Percentiles rank a stretch among this genome's conserved stretches.
phyloP scores from a whole-genome alignment of 441 rosid species.

The Pelargonium hybrid region DNA sequence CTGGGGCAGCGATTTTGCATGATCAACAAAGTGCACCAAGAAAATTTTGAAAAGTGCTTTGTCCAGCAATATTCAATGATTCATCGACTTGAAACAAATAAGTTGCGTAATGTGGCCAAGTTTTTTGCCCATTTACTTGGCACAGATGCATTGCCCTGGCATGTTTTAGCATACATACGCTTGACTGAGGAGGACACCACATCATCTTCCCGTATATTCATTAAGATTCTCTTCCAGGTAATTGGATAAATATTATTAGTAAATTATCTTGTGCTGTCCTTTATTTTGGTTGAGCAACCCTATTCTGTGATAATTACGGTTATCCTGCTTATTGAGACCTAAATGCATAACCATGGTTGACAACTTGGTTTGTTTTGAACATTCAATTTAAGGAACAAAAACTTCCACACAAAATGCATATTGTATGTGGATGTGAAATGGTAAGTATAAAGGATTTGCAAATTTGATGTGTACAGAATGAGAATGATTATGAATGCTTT shows the following conservation, averaged over 20 bases:
- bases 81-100: constrained; percentile 78
- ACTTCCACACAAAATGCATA: no score
- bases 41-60: constrained; percentile 75
- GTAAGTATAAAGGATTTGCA: no score
- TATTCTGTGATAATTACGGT: no score
- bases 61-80: constrained; percentile 90
- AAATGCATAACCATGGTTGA: no score
- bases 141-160: constrained; percentile 84
- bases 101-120: constrained; percentile 72
- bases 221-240: constrained; percentile 93
- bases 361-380: no score
- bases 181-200: constrained; percentile 88
- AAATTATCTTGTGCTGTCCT: no score
- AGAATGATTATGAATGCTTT: no score
- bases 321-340: no score
- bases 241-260: constrained; percentile 1
- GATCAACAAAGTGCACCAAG: constrained; percentile 77
- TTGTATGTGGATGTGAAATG: no score
- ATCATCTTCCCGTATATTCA: constrained; percentile 79
- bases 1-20: constrained; percentile 86
- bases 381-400: no score
- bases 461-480: no score
- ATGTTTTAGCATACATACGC: constrained; percentile 64
- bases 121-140: constrained; percentile 90
- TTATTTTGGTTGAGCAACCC: no score